phyloP scores from a whole-genome alignment of 805 yeast genomes.

The Yamadazyma akitaensis region DNA sequence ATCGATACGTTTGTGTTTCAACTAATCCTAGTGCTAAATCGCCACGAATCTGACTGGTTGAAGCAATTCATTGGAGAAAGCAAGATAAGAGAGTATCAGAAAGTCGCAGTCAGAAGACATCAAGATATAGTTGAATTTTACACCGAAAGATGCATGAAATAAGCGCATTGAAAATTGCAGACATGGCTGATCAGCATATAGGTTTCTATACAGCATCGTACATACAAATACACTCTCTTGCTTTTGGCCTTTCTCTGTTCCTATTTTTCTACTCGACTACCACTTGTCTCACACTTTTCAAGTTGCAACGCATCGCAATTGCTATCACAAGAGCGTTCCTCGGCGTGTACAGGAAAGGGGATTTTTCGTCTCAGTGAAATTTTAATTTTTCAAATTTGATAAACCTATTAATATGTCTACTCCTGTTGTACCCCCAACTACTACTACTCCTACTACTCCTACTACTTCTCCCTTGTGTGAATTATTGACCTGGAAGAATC shows the following conservation, averaged over 20 bases:
- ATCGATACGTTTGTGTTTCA: not conserved
- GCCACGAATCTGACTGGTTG: conserved; percentile 11
- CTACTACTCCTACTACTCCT: conserved; percentile 12
- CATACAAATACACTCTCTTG: not conserved
- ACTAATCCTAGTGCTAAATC: not conserved
- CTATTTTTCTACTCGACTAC: no score
- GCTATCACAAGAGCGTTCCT: conserved; percentile 8
- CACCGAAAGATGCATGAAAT: not conserved
- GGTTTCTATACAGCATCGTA: not conserved
- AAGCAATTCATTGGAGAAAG: conserved; percentile 15
- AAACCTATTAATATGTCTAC: conserved; percentile 12
- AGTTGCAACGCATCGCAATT: conserved; percentile 2
- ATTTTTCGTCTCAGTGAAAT: conserved; percentile 7
- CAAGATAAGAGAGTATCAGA: conserved; percentile 15
- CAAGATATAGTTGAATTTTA: conserved; percentile 9
- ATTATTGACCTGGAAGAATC: conserved; percentile 72
- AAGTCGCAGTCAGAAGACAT: conserved; percentile 1
- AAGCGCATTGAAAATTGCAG: not conserved
- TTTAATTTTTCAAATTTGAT: conserved; percentile 1
- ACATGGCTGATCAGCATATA: not conserved
- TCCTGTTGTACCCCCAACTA: conserved; percentile 10
- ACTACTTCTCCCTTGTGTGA: conserved; percentile 15
- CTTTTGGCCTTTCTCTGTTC: no score
- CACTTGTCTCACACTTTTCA: no score
- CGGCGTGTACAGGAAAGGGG: not conserved